These are phyloP conservation scores for Betula pendula DNA, from an alignment of 306 rosid species.

Conservation along the genomic window DNA sequence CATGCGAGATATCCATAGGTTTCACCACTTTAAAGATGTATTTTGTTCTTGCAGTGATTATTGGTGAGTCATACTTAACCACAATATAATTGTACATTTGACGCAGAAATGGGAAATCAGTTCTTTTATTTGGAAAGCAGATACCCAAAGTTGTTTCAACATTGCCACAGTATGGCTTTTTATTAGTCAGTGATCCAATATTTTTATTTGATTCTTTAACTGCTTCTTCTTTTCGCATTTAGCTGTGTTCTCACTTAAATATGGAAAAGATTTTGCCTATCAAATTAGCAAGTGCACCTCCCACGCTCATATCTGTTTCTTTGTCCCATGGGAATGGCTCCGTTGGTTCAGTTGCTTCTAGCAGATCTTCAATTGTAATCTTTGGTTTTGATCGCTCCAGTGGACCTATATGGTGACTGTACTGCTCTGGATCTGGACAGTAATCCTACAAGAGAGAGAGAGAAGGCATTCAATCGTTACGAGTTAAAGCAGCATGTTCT, in stretches of 20 bases:
- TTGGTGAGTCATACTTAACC: slow-evolving; percentile 43
- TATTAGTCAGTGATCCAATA: slow-evolving; percentile 14
- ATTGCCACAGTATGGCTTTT: slow-evolving; percentile 17
- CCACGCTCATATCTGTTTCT: slow-evolving; percentile 67
- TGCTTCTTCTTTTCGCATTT: slow-evolving; percentile 19
- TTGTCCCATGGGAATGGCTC: slow-evolving; percentile 67
- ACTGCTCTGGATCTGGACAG: slow-evolving; percentile 52
- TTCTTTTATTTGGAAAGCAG: slow-evolving; percentile 15
- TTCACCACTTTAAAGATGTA: slow-evolving; percentile 57
- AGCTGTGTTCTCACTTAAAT: slow-evolving; percentile 28
- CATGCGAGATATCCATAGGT: slow-evolving; percentile 59
- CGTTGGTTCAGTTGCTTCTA: slow-evolving; percentile 62
- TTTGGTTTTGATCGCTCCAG: slow-evolving; percentile 56
- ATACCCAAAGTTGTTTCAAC: slow-evolving; percentile 20
- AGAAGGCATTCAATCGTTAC: slow-evolving; percentile 19
- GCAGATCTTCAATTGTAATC: slow-evolving; percentile 49
- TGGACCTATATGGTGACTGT: slow-evolving; percentile 51
- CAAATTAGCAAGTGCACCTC: slow-evolving; percentile 33
- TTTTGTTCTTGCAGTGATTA: slow-evolving; percentile 60
- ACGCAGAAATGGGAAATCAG: slow-evolving; percentile 10
- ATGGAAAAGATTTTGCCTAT: slow-evolving; percentile 33
- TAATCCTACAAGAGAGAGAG: slow-evolving; percentile 51
- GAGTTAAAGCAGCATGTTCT: slow-evolving; percentile 3
- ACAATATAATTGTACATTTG: neutral
- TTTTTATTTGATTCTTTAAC: slow-evolving; percentile 25